Evolutionary conservation across 2,329 filamentous ascomycete species (phyloP), one percentile per base, ranked within the genome.

Genomic region (Amesomyces nigricolor): DNA sequence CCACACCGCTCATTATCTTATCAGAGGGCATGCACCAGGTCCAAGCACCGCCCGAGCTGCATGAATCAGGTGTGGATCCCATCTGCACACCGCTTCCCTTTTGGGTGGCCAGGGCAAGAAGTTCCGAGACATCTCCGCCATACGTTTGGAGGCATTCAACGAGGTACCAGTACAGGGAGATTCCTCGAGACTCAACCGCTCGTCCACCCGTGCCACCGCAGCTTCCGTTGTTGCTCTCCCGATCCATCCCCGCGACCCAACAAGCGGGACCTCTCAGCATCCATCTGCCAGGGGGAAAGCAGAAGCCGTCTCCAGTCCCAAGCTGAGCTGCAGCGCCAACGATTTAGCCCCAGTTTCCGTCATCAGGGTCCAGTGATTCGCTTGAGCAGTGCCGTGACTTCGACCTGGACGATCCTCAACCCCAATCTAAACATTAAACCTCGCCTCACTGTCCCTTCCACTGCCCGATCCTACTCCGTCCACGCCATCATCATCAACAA

Each of bases 1-100:
- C 54, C 56, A 37, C 52, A 51, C 46, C 19, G 16, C 29, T 42
- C 9, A 11, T 56, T 59, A 62, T 61, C 60, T 61, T 63, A 62
- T 63, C 60, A 44, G n/a, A 29, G 9, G 32, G 22, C 8, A 35
- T 9, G 32, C 30, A 32, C 5, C 6, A 32, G 6, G 10, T 10
- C 30, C 10, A 10, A 7, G 10, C 30, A 32, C 11, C 35, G n/a
- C 44, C 16, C 43, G 17, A 19, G 17, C 17, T 19, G 17, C 17
- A 19, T 19, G 22, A 26, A 26, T 26, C 22, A 26, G 22, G 22
- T 26, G 22, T 26, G 22, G 22, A 26, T 26, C 22, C 22, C 22
- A 26, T 26, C 22, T 26, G 22, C 6, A 26, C 22, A 26, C 22
- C 22, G 22, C 22, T 26, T 19, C 17, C 17, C 2, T 19, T 26